Evolutionary conservation across 768 basidiomycete species (phyloP), one percentile per base, ranked within the genome.

Genomic region (Kwoniella sp.): DNA sequence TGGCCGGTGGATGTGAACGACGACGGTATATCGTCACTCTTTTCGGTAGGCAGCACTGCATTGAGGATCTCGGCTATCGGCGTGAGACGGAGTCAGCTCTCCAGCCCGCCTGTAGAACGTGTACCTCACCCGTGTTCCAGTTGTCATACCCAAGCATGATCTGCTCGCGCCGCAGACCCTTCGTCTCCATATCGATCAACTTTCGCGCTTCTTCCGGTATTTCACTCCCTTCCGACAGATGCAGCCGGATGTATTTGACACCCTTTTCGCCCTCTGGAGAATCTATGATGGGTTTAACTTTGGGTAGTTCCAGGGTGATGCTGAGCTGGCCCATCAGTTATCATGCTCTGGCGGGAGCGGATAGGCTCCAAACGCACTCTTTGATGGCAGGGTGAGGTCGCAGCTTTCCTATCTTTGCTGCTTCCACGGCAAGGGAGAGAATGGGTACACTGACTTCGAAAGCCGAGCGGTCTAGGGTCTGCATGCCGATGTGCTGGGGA

Each of bases 1-100:
- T 99, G 95, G 0, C 93, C 93, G 0, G 83, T 87, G 46, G 82
- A 80, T 7, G 92, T 85, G 76, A 91, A 98, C 0, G 89, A 87
- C 0, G 83, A 82, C 0, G 95, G 95, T 0, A 88, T 83, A 15
- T 84, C 86, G 36, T 86, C 83, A 19, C 82, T 78, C 5, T 92
- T 78, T 25, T 84, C 80, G 58, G 87, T 81, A 0, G 93, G 95
- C 8, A 99, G 78, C 44, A 91, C 80, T 10, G 85, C 80, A 38
- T 84, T 81, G 15, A 99, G 76, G 27, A 96, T 84, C 39, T 96
- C 88, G 19, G 57, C 72, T 70, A n/a, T n/a, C n/a, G n/a, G 38
- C 14, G 34, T 5, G n/a, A n/a, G 3, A 4, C 5, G 29, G 39
- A 5, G 11, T 15, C 12, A 40, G 29, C 41, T 22, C 15, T 27